phyloP scores from a whole-genome alignment of 1,284 basidiomycete genomes.

The Cryptococcus sp. region DNA sequence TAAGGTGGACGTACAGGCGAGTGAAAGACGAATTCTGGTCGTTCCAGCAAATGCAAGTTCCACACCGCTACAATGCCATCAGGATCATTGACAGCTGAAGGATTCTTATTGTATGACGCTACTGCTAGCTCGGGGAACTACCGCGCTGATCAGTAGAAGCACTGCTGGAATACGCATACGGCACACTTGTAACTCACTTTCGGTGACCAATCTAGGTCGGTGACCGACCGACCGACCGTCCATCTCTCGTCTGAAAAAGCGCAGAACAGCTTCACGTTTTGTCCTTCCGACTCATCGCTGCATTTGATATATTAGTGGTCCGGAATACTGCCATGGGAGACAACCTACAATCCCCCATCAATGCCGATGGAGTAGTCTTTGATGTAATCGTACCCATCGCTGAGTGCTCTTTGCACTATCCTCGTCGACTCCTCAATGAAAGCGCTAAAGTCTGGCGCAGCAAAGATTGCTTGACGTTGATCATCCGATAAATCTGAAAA shows the following conservation, averaged over 20 bases:
- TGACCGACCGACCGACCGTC: slow-evolving; percentile 88
- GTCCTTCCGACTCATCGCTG: slow-evolving; percentile 86
- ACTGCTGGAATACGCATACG: background rate
- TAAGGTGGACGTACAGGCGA: slow-evolving; percentile 67
- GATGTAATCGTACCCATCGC: slow-evolving; percentile 94
- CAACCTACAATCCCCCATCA: slow-evolving; percentile 68
- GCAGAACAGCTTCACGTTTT: slow-evolving; percentile 81
- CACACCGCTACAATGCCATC: slow-evolving; percentile 96
- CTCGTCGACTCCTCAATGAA: slow-evolving; percentile 95
- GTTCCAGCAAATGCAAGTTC: slow-evolving; percentile 91
- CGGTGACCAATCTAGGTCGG: slow-evolving; percentile 95
- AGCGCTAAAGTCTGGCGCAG: slow-evolving; percentile 83
- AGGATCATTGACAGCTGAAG: slow-evolving; percentile 84
- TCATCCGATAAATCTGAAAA: slow-evolving; percentile 77
- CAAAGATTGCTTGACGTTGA: slow-evolving; percentile 75
- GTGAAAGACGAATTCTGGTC: slow-evolving; percentile 97
- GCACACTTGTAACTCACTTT: slow-evolving; percentile 62
- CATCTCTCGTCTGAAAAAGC: slow-evolving; percentile 86
- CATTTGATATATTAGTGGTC: background rate
- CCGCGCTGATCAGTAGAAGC: background rate
- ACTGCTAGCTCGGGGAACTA: slow-evolving; percentile 94
- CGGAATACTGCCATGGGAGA: slow-evolving; percentile 1
- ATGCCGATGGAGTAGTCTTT: slow-evolving; percentile 88
- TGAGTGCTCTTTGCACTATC: slow-evolving; percentile 92
- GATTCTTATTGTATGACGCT: slow-evolving; percentile 95